phyloP scores from a whole-genome alignment of 78 protist species.

The Polysphondylium violaceum region DNA sequence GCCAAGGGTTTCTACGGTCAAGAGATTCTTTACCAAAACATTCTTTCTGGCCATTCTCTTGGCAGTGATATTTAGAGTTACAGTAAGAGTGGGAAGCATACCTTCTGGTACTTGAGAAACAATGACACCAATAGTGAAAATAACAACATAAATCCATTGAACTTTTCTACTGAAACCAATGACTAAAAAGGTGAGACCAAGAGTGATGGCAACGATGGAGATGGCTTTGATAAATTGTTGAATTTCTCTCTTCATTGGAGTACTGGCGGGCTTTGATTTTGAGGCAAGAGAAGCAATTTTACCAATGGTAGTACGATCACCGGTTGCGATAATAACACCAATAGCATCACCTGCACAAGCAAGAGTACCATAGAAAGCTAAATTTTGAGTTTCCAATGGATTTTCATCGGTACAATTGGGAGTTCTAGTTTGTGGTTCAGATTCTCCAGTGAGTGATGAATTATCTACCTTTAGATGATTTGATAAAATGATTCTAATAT shows the following conservation, averaged over 20 bases:
- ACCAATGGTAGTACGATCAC: slow-evolving; percentile 95
- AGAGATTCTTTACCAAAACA: slow-evolving; percentile 90
- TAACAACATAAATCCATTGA: slow-evolving; percentile 42
- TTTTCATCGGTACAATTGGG: slow-evolving; percentile 67
- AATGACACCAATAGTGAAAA: slow-evolving; percentile 89
- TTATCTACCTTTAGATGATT: slow-evolving; percentile 89
- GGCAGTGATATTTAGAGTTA: slow-evolving; percentile 91
- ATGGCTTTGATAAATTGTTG: slow-evolving; percentile 90
- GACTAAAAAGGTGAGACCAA: slow-evolving; percentile 34
- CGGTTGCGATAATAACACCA: slow-evolving; percentile 90
- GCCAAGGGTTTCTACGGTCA: slow-evolving; percentile 96
- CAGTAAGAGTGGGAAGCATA: slow-evolving; percentile 89
- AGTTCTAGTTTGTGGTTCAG: slow-evolving; percentile 90
- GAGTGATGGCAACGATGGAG: slow-evolving; percentile 84
- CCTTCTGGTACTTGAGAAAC: slow-evolving; percentile 97
- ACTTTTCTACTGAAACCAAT: slow-evolving; percentile 53
- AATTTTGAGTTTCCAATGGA: slow-evolving; percentile 89
- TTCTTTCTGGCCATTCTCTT: slow-evolving; percentile 87
- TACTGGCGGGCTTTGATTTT: slow-evolving; percentile 17
- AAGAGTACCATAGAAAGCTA: slow-evolving; percentile 89
- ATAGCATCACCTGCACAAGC: slow-evolving; percentile 87
- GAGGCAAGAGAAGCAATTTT: slow-evolving; percentile 87
- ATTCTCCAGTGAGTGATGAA: slow-evolving; percentile 97
- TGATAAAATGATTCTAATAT: slow-evolving; percentile 86
- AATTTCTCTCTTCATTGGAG: slow-evolving; percentile 88